Percentiles rank a stretch among this genome's conserved stretches.
These are phyloP conservation scores for Ogataea corticis DNA, from an alignment of 805 yeast genomes.

Conservation along the genomic window DNA sequence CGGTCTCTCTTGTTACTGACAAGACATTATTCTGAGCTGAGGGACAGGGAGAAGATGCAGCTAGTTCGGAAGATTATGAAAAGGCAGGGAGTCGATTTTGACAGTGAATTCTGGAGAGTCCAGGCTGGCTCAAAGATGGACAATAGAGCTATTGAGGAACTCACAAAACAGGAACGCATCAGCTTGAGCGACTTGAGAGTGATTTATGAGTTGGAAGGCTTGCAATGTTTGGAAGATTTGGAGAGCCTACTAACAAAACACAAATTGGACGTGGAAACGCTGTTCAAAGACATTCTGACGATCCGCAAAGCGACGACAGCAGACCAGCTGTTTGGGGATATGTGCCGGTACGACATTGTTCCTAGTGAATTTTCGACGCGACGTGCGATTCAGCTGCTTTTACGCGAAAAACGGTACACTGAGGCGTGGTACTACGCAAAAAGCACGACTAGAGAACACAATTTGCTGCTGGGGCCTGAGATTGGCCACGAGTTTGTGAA, in stretches of 20 bases:
- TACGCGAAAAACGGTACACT: conserved; percentile 1
- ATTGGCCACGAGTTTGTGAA: conserved; percentile 10
- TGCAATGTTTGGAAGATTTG: neutral
- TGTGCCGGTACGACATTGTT: neutral
- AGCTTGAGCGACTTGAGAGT: neutral
- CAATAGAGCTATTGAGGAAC: too few relatives aligned
- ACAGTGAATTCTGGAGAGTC: conserved; percentile 1
- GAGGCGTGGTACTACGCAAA: conserved; percentile 12
- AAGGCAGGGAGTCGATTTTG: neutral
- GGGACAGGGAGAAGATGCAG: neutral
- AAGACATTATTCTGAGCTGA: neutral
- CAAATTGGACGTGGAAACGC: neutral
- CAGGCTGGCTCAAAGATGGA: neutral
- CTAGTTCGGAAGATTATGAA: neutral
- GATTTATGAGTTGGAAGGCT: neutral
- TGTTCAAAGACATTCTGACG: neutral
- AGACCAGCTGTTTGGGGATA: neutral
- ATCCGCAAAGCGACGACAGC: neutral
- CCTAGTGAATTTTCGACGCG: neutral
- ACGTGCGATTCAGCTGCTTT: conserved; percentile 1
- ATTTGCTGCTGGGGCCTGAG: neutral
- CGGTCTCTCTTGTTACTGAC: neutral
- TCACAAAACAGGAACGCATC: too few relatives aligned
- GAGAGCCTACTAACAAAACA: neutral
- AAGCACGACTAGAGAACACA: neutral